Evolutionary conservation across 257 asterid species (phyloP).

Genomic region (Echites panduratus): DNA sequence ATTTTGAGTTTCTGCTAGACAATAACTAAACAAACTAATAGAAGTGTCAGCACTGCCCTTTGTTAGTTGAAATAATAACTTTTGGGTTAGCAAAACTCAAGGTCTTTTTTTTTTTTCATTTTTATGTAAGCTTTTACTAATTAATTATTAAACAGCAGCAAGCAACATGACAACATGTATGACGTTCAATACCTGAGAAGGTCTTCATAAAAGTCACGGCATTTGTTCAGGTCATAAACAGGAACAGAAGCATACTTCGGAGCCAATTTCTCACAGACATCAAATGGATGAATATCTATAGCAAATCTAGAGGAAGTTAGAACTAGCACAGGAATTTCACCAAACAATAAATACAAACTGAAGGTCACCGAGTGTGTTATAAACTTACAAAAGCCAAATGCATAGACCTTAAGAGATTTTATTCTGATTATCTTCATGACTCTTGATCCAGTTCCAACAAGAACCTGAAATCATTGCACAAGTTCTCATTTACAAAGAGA

Average conservation of each 20-base stretch:
- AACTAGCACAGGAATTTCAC: conserved; percentile 5
- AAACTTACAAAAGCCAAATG: conserved; percentile 94
- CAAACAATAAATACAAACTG: conserved; percentile 8
- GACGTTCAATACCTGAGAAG: conserved; percentile 62
- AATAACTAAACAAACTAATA: background rate
- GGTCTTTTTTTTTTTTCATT: background rate
- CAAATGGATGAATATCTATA: conserved; percentile 87
- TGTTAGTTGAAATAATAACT: background rate
- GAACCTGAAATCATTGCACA: conserved; percentile 49
- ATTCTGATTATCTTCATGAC: conserved; percentile 75
- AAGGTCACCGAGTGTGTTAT: conserved; percentile 10
- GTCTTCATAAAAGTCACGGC: conserved; percentile 67
- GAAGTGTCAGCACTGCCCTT: background rate
- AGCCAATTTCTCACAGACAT: conserved; percentile 88
- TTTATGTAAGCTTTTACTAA: background rate
- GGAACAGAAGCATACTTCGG: conserved; percentile 71
- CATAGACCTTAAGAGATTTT: conserved; percentile 82
- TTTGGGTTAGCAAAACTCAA: background rate
- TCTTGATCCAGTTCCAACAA: conserved; percentile 98
- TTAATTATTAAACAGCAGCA: conserved; percentile 1
- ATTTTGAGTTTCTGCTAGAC: background rate
- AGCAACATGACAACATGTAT: background rate
- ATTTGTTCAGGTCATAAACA: conserved; percentile 55
- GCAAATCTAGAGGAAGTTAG: conserved; percentile 19
- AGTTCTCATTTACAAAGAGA: background rate